A percentile compares a stretch with the other conserved stretches of the same genome.
Conservation (phyloP, 805 yeast species). For the Sungouiella thailandica region DNA sequence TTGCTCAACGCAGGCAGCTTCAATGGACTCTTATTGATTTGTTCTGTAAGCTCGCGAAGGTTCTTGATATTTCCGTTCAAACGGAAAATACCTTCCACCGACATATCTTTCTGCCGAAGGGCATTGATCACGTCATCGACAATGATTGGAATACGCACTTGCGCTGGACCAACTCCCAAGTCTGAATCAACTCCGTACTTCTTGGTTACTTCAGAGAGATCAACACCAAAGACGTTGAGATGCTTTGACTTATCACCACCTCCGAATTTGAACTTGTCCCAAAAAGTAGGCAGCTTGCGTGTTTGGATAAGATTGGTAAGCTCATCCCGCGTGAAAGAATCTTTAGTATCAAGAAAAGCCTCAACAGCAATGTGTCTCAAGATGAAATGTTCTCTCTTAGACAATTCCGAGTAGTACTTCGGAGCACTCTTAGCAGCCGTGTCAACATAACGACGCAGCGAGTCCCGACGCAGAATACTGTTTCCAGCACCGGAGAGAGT, state of each 20-base stretch:
- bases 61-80: slow-evolving; percentile 92
- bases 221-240: slow-evolving; percentile 65
- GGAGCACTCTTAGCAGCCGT: background rate
- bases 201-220: slow-evolving; percentile 63
- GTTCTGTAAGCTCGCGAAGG: slow-evolving; percentile 65
- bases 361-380: slow-evolving; percentile 56
- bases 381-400: slow-evolving; percentile 51
- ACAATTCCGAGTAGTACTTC: slow-evolving; percentile 61
- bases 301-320: slow-evolving; percentile 39
- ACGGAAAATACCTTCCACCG: slow-evolving; percentile 93
- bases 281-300: slow-evolving; percentile 41
- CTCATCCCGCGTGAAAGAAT: slow-evolving; percentile 26
- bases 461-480: background rate
- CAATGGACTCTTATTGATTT: slow-evolving; percentile 69
- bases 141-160: slow-evolving; percentile 75
- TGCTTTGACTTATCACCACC: slow-evolving; percentile 22
- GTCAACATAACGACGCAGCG: background rate
- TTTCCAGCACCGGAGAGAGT: slow-evolving; percentile 5
- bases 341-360: slow-evolving; percentile 37
- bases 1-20: slow-evolving; percentile 62
- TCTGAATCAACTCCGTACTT: slow-evolving; percentile 79
- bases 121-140: slow-evolving; percentile 83
- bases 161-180: slow-evolving; percentile 76
- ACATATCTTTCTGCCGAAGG: slow-evolving; percentile 85
- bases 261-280: slow-evolving; percentile 50